Conservation (phyloP, 768 basidiomycete genomes). For the Rhodotorula diobovata region DNA sequence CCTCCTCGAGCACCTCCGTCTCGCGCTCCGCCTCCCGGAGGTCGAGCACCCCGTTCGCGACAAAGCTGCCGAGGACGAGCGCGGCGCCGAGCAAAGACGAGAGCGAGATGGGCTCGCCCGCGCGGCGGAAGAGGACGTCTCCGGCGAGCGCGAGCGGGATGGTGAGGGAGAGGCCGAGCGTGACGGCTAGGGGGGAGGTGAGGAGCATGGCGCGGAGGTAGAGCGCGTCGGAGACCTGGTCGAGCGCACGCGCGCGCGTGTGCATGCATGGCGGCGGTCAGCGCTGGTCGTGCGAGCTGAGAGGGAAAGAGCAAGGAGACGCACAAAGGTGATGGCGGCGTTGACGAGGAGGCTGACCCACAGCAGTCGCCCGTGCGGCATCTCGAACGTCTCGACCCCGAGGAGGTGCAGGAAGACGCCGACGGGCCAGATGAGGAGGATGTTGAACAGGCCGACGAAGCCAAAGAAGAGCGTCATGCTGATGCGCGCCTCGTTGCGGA, state of each 20-base stretch:
- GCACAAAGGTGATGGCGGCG: conserved; percentile 49
- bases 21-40: conserved; percentile 41
- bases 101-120: conserved; percentile 42
- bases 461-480: conserved; percentile 89
- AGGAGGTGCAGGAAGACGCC: conserved; percentile 69
- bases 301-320: conserved; percentile 54
- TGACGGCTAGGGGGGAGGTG: conserved; percentile 89
- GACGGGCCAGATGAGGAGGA: conserved; percentile 68
- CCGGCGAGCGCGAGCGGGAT: conserved; percentile 87
- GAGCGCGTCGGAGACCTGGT: conserved; percentile 49
- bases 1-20: background rate
- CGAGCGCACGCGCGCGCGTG: background rate
- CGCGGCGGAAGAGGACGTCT: conserved; percentile 57
- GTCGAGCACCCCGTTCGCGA: conserved; percentile 59
- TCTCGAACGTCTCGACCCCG: conserved; percentile 67
- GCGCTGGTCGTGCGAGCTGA: background rate
- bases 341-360: conserved; percentile 58
- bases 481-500: conserved; percentile 49
- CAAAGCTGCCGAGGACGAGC: conserved; percentile 71
- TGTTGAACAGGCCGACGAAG: conserved; percentile 75
- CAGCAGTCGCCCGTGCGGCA: conserved; percentile 57
- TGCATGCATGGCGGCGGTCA: background rate
- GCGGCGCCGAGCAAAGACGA: conserved; percentile 63
- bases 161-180: conserved; percentile 84
- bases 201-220: conserved; percentile 91